Base-by-base conservation (phyloP, 2,329 filamentous ascomycete genomes). In the Ophiostoma piceae region DNA sequence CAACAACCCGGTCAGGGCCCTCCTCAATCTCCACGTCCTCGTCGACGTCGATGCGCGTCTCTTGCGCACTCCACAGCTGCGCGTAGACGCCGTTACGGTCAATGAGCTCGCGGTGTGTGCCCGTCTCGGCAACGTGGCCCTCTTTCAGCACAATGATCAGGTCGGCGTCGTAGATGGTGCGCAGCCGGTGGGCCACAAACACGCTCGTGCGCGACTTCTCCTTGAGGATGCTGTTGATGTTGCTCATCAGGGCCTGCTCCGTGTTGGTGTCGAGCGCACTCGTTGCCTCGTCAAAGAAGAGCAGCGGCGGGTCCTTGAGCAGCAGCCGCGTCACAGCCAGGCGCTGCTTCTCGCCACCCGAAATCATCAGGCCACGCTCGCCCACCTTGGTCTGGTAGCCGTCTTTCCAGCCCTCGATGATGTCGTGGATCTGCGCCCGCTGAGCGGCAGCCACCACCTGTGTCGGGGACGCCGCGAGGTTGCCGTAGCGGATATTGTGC, bases 401-500 rank as follows among this genome's bases (percentile, higher is more conserved):
- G n/a, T 94, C 90, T 0, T 92, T 92, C 77, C 96, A 89, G n/a
- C 82, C 83, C 69, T 86, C 82, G 72, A 97, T 90, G 68, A 90
- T 92, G 64, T 95, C 89, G 79, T 97, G 90, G 71, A 99, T 92
- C 70, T 89, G 88, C 1, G 95, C 94, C 69, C 92, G 86, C 76
- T 89, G 88, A 1, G 95, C 93, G 0, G 92, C 95, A 39, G 88
- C 88, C 14, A 88, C 78, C 8, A 99, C 90, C 70, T 89, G 84
- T 41, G 92, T 92, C 11, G 85, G 82, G 0, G 88, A 84, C 0
- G 94, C 94, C 19, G 54, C 29, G 73, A 98, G 86, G 74, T 91
- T 87, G 67, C 95, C 95, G 78, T 99, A 99, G 73, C 88, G 90
- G 76, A 99, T 97, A 78, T 99, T 99, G 79, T 97, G 92, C 77